These are phyloP conservation scores for Hygrophoropsis aurantiaca DNA, from an alignment of 768 basidiomycete species.

Conservation along the genomic window DNA sequence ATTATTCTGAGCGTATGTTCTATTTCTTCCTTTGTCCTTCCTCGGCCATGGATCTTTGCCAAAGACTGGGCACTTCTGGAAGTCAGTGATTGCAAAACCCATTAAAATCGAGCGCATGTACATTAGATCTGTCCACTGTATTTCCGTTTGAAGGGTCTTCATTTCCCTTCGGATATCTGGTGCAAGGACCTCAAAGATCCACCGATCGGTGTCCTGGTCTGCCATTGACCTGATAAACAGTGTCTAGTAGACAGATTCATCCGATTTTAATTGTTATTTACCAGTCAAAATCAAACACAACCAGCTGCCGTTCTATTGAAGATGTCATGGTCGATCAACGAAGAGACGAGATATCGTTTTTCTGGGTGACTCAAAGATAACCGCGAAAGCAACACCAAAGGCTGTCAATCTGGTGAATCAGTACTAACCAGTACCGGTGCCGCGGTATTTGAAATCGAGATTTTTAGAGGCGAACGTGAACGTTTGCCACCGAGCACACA, in stretches of 20 bases:
- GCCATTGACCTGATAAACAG: conserved; percentile 66
- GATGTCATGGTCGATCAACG: conserved; percentile 13
- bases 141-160: conserved; percentile 56
- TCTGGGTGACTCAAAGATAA: background rate
- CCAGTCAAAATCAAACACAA: conserved; percentile 99
- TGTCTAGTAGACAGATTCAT: background rate
- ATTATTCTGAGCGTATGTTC: conserved; percentile 73
- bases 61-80: conserved; percentile 64
- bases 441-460: conserved; percentile 9
- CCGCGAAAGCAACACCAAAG: background rate
- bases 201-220: conserved; percentile 97
- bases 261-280: conserved; percentile 25
- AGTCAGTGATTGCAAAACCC: background rate
- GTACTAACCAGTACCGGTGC: conserved; percentile 1
- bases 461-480: conserved; percentile 5
- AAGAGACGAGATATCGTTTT: background rate
- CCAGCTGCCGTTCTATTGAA: conserved; percentile 58
- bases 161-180: conserved; percentile 83
- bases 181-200: conserved; percentile 85
- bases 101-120: conserved; percentile 39
- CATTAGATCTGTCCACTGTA: conserved; percentile 97
- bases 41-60: conserved; percentile 66
- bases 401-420: too few species aligned
- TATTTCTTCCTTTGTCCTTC: conserved; percentile 72
- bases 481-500: conserved; percentile 24